phyloP scores from a whole-genome alignment of 495 filamentous ascomycete species.

The Hypoxylon crocopeplum region DNA sequence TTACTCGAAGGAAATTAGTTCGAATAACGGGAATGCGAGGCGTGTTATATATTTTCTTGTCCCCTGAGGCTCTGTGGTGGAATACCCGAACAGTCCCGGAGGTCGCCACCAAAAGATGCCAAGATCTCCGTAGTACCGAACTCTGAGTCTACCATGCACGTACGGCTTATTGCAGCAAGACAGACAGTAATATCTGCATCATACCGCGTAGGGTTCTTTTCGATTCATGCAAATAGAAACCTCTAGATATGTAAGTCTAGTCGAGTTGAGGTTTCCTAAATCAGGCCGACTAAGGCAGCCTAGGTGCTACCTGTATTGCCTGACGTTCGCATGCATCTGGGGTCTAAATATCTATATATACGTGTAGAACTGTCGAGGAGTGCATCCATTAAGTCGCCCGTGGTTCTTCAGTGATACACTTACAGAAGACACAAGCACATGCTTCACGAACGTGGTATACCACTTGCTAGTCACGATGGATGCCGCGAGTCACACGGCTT shows the following conservation, averaged over 20 bases:
- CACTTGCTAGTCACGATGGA: neutral
- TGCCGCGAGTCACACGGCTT: neutral
- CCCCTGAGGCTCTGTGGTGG: constrained; percentile 18
- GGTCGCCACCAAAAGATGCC: constrained; percentile 16
- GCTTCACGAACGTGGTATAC: constrained; percentile 3
- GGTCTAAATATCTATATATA: neutral
- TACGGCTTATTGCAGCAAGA: neutral
- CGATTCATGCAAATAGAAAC: neutral
- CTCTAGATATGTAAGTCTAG: too few relatives aligned
- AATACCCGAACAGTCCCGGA: constrained; percentile 27
- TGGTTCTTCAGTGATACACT: too few relatives aligned
- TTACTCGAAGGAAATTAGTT: neutral
- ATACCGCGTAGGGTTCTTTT: too few relatives aligned
- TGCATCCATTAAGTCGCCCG: too few relatives aligned
- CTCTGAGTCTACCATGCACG: neutral
- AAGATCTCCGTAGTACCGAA: constrained; percentile 19
- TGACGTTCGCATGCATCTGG: neutral
- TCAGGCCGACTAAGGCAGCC: neutral
- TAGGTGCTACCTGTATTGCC: neutral
- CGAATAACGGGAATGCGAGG: neutral
- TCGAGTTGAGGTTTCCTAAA: neutral
- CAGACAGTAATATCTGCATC: neutral
- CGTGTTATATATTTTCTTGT: constrained; percentile 15
- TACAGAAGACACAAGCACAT: too few relatives aligned
- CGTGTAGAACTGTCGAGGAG: neutral